phyloP scores from a whole-genome alignment of 768 basidiomycete species.

The Russula sp. region DNA sequence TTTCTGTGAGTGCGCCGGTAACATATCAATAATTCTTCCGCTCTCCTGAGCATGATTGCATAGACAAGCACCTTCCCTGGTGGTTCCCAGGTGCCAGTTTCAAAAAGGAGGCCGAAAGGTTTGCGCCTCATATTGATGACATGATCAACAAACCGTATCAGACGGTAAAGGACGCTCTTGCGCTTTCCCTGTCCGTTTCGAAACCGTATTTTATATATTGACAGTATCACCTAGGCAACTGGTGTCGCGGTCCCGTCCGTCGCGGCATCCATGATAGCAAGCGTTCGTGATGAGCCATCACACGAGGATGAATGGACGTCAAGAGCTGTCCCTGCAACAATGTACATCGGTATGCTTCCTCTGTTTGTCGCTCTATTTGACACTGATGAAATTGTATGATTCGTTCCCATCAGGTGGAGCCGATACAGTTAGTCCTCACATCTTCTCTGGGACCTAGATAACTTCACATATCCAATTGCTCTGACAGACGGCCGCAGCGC shows the following conservation, averaged over 20 bases:
- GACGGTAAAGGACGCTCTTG: conserved; percentile 26
- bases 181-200: neutral
- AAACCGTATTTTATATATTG: neutral
- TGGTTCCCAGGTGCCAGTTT: conserved; percentile 36
- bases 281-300: conserved; percentile 19
- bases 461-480: neutral
- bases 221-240: conserved; percentile 7
- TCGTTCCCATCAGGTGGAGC: conserved; percentile 20
- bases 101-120: conserved; percentile 29
- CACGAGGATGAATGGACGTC: conserved; percentile 21
- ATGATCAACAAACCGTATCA: conserved; percentile 32
- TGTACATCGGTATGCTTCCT: conserved; percentile 22
- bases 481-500: conserved; percentile 32
- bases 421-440: conserved; percentile 23
- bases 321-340: conserved; percentile 25
- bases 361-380: neutral
- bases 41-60: neutral
- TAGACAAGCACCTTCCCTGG: conserved; percentile 32
- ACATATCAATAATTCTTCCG: neutral
- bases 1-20: conserved; percentile 22
- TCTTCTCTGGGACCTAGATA: neutral
- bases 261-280: conserved; percentile 21
- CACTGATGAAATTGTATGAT: neutral
- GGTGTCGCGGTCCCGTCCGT: conserved; percentile 21
- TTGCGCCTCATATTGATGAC: conserved; percentile 29